phyloP scores from a whole-genome alignment of 805 yeast genomes.

The Monosporozyma aerobia region DNA sequence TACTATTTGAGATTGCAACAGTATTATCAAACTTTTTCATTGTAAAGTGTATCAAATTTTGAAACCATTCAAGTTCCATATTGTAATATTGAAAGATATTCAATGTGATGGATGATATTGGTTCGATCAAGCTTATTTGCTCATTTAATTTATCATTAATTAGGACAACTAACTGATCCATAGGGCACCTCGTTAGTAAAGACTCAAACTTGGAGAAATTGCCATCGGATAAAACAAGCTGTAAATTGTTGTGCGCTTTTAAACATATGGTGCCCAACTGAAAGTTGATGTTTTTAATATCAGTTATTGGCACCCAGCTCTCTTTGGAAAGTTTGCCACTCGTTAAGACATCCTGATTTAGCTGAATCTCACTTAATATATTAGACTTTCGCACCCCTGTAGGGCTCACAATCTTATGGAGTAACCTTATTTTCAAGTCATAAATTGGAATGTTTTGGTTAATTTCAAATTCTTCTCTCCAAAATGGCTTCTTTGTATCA shows the following conservation, averaged over 20 bases:
- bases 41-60: slow-evolving; percentile 58
- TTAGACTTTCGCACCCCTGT: slow-evolving; percentile 31
- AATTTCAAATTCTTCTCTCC: slow-evolving; percentile 72
- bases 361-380: slow-evolving; percentile 39
- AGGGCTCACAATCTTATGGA: slow-evolving; percentile 19
- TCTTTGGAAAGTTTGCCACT: slow-evolving; percentile 18
- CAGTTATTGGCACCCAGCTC: slow-evolving; percentile 38
- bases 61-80: slow-evolving; percentile 65
- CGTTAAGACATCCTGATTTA: slow-evolving; percentile 21
- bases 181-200: slow-evolving; percentile 37
- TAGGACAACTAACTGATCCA: neutral
- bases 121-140: neutral
- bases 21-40: slow-evolving; percentile 33
- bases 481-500: slow-evolving; percentile 50
- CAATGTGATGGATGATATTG: neutral
- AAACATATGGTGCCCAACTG: slow-evolving; percentile 52
- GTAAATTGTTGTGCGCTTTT: slow-evolving; percentile 41
- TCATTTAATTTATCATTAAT: neutral
- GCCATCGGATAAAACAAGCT: slow-evolving; percentile 50
- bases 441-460: slow-evolving; percentile 46
- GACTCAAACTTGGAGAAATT: slow-evolving; percentile 56
- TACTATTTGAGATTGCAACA: slow-evolving; percentile 14
- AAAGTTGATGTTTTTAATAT: slow-evolving; percentile 28
- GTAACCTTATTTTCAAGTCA: slow-evolving; percentile 42
- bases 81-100: slow-evolving; percentile 52